These are phyloP conservation scores for Backusella tarrabulga DNA, from an alignment of 192 early-diverging fungal species.

Conservation along the genomic window DNA sequence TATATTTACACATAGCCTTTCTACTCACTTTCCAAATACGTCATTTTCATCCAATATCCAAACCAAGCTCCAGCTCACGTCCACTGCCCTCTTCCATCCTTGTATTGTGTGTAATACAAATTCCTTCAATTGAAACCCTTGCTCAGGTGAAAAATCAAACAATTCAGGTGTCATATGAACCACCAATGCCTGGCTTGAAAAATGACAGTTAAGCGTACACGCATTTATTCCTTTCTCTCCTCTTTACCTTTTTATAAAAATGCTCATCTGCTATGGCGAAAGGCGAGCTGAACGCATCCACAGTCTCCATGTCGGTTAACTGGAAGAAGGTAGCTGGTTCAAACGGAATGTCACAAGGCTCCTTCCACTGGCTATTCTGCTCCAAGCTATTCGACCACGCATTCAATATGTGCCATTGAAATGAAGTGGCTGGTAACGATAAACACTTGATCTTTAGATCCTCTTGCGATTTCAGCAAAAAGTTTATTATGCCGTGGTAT, in stretches of 20 bases:
- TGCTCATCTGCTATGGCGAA: background rate
- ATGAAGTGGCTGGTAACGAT: background rate
- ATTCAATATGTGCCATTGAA: background rate
- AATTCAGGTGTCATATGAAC: background rate
- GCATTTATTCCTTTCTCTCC: background rate
- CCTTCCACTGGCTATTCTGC: background rate
- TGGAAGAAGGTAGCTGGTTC: background rate
- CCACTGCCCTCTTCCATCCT: background rate
- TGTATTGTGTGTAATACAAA: background rate
- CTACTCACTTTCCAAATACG: background rate
- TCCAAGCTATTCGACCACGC: background rate
- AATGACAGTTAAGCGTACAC: background rate
- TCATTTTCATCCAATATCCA: slow-evolving; percentile 6
- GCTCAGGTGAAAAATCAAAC: background rate
- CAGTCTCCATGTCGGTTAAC: background rate
- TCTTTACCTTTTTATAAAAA: background rate
- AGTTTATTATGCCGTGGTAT: background rate
- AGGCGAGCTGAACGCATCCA: background rate
- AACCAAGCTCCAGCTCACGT: background rate
- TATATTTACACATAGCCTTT: background rate
- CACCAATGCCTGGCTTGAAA: background rate
- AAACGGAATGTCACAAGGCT: background rate
- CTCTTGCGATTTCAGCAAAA: background rate
- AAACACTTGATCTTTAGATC: background rate
- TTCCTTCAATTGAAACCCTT: background rate